Base-by-base conservation (phyloP, 306 rosid species). In the Lathyrus oleraceus region DNA sequence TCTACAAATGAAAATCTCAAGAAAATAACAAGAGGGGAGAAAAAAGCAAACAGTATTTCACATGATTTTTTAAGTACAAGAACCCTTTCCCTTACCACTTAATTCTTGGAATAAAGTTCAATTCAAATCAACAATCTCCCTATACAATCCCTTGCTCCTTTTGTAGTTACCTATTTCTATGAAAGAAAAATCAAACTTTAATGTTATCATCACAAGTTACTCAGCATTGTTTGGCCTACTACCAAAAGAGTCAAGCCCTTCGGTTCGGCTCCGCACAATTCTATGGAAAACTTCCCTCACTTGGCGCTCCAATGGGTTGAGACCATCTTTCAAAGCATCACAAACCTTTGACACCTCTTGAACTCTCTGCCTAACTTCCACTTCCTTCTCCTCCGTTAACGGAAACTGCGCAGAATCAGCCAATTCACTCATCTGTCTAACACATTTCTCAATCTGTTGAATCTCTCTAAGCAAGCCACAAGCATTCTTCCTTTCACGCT, bases 251-350 rank as follows among this genome's bases (percentile, higher is more conserved):
- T 87, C 93, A 39, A 86, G 86, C 75, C 97, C 95, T 61, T 87
- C 93, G 0, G 90, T 87, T 60, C 92, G 72, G 85, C 87, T 74
- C 4, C 88, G 82, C 19, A 94, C 96, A 61, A 94, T 87, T 44
- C 88, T 84, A 72, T 85, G 97, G 38, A 94, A 94, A 1, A 85
- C 92, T 48, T 88, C 95, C 72, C 98, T 87, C 20, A 94, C 92
- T 80, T 88, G 98, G 64, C 95, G 85, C 45, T 91, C 98, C 85
- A 94, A 72, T 8, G 97, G 96, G 78, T 90, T 89, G 47, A 94
- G 27, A 6, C 97, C 96, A 61, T 78, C 85, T 74, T 82, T 88
- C 43, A 94, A 65, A 14, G 83, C 85, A 28, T 85, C 83, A 52
- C 83, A 81, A 15, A 90, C 82, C 15, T 53, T 64, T 30, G 87